Base-by-base conservation (phyloP, 805 yeast species). In the Candida sonorensis region DNA sequence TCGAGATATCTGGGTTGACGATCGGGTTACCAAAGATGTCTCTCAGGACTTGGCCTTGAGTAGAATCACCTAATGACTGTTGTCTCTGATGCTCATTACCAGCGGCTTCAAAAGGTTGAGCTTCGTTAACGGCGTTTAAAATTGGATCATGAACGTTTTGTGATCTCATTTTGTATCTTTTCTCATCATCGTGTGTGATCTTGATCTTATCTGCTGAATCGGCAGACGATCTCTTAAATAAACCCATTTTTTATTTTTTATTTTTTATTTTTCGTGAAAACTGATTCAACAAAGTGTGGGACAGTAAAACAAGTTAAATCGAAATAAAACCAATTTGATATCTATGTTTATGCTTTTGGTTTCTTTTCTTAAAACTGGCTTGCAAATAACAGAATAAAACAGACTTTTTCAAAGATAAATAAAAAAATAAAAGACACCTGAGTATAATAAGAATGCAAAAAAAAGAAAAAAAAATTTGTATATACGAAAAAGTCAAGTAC, bases 11-110 rank as follows among this genome's bases (percentile, higher is more conserved):
- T 7, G 94, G 83, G 42, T 75, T 75, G 3, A 53, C 53, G 49
- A 92, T 92, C 6, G 80, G 75, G 37, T 73, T 72, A 14, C 99
- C 99, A 57, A 88, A 90, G 26, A 85, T 77, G 56, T 92, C 99
- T 45, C 73, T 74, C 48, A 77, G 51, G 17, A 78, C 77, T 26
- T 64, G 66, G 18, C 77, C 77, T n/a, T n/a, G n/a, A n/a, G n/a
- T n/a, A n/a, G n/a, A n/a, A 17, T 51, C 50, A 26, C 57, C 50
- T 31, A 57, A 36, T 14, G 63, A 57, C 7, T 58, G 44, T 31
- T 42, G 51, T 48, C 64, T 51, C 26, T 53, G 53, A 36, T 59
- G 65, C 17, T 45, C 46, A 34, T 55, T 57, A 62, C 65, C 50
- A 42, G 55, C 48, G 52, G 72, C 74, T 60, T 92, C 95, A 55